A percentile compares a stretch with the other conserved stretches of the same genome.
Evolutionary conservation across 2,329 filamentous ascomycete genomes (phyloP).

Genomic region (Thelonectria rubi): DNA sequence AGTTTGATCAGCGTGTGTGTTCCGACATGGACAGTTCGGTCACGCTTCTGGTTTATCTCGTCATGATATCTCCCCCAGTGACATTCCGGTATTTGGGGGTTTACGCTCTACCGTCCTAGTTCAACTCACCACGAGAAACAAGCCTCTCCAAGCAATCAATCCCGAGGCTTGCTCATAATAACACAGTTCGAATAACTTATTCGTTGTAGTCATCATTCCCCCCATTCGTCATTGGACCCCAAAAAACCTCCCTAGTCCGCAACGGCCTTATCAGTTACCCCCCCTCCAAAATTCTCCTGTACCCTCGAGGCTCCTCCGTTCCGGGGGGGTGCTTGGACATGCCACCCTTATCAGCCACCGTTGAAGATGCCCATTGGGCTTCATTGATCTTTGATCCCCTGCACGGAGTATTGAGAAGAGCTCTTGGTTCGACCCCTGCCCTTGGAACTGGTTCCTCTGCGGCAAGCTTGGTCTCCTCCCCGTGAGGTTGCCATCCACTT

Average conservation of each 20-base stretch:
- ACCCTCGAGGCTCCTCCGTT: neutral
- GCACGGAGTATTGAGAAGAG: no score
- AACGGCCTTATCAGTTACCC: constrained; percentile 20
- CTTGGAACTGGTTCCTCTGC: no score
- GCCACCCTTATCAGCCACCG: constrained; percentile 40
- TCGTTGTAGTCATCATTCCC: neutral
- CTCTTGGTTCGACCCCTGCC: no score
- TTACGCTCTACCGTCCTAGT: no score
- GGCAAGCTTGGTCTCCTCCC: no score
- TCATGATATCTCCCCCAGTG: neutral
- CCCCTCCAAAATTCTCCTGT: neutral
- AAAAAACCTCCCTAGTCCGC: neutral
- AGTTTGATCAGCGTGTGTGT: neutral
- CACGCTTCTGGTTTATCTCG: no score
- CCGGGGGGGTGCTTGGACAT: constrained; percentile 26
- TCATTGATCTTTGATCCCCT: neutral
- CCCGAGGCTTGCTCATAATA: neutral
- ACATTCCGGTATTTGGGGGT: no score
- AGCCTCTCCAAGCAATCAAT: neutral
- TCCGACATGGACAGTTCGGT: no score
- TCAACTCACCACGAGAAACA: no score
- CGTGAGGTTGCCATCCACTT: neutral
- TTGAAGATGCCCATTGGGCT: constrained; percentile 13
- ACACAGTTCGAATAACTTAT: neutral
- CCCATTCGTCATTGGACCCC: constrained; percentile 7